A percentile compares a stretch with the other conserved stretches of the same genome.
phyloP scores from a whole-genome alignment of 208 protist species.

The Novymonas esmeraldas region DNA sequence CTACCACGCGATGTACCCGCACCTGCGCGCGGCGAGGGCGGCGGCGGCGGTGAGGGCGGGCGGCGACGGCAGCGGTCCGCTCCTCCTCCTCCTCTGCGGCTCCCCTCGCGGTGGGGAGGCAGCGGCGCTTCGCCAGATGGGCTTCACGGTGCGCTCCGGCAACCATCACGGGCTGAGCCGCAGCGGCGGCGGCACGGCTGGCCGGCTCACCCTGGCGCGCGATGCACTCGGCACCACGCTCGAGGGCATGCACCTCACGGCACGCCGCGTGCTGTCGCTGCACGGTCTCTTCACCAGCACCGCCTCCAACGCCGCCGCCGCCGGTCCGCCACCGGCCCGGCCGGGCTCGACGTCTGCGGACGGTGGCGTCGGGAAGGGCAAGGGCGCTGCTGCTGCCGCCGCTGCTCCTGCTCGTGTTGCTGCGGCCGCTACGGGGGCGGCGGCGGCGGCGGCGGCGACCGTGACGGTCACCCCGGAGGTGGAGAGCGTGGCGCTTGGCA shows the following conservation, averaged over 20 bases:
- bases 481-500: conserved; percentile 41
- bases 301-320: not conserved
- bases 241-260: conserved; percentile 43
- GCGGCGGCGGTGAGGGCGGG: not conserved
- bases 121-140: conserved; percentile 23
- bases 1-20: conserved; percentile 9
- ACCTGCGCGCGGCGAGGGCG: conserved; percentile 1
- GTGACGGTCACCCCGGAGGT: not conserved
- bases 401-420: not conserved
- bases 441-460: not conserved
- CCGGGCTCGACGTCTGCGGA: too few species aligned
- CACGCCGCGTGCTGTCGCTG: conserved; percentile 45
- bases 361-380: too few species aligned
- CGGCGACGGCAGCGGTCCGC: conserved; percentile 2
- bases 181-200: conserved; percentile 2
- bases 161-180: conserved; percentile 14
- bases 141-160: conserved; percentile 29
- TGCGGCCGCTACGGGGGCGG: not conserved
- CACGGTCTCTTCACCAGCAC: conserved; percentile 22
- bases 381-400: not conserved
- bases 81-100: conserved; percentile 20
- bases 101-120: conserved; percentile 15
- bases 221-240: conserved; percentile 53
- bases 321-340: not conserved
- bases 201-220: conserved; percentile 32